Evolutionary conservation across 139 green algal genomes (phyloP).

Genomic region (Chlorella sorokiniana): DNA sequence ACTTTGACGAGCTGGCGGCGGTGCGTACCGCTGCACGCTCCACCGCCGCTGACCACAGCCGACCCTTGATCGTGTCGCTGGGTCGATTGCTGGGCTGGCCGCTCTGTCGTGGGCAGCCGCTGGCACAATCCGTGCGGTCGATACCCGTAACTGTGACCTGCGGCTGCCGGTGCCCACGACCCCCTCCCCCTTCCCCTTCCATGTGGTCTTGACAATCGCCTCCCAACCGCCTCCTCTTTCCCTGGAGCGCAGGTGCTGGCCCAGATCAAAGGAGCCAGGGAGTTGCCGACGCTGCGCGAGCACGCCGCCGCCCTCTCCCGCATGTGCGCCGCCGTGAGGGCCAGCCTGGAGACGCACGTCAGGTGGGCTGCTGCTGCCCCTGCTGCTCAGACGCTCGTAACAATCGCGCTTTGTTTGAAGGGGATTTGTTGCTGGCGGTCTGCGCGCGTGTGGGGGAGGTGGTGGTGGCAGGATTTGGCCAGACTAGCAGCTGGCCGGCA

Average conservation of each 20-base stretch:
- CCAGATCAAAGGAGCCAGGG: conserved; percentile 25
- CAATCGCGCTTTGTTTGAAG: background rate
- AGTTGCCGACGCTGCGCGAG: conserved; percentile 39
- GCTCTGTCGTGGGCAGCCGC: too few relatives aligned
- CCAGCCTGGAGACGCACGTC: conserved; percentile 85
- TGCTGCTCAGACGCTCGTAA: background rate
- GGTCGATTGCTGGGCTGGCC: background rate
- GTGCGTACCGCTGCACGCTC: conserved; percentile 33
- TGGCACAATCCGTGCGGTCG: too few relatives aligned
- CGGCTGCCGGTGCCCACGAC: too few relatives aligned
- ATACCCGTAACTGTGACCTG: too few relatives aligned
- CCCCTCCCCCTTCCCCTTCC: too few relatives aligned
- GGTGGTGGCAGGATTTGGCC: too few relatives aligned
- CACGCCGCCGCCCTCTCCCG: conserved; percentile 60
- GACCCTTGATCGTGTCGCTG: too few relatives aligned
- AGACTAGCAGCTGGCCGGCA: too few relatives aligned
- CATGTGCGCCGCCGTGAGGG: conserved; percentile 84
- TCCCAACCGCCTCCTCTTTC: background rate
- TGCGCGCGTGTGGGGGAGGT: too few relatives aligned
- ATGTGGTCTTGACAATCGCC: too few relatives aligned
- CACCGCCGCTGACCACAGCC: too few relatives aligned
- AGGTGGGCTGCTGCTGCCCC: conserved; percentile 18
- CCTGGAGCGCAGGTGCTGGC: conserved; percentile 35
- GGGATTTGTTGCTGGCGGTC: too few relatives aligned
- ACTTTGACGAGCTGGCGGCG: conserved; percentile 77